Evolutionary conservation across 768 basidiomycete species (phyloP).

Genomic region (Pleurotus eryngii): DNA sequence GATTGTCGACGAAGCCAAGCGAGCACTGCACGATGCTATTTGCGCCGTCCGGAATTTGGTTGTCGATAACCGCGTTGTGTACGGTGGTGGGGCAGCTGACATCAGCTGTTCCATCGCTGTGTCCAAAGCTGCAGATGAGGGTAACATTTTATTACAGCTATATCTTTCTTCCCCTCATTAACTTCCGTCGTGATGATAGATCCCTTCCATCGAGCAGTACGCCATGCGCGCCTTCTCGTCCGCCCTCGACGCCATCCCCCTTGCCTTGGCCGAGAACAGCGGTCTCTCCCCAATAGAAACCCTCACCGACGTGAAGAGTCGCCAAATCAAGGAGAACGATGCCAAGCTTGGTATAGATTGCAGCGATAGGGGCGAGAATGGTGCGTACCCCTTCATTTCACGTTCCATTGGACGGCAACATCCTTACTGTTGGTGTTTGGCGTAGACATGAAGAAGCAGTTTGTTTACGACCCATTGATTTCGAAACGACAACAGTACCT

Average conservation of each 20-base stretch:
- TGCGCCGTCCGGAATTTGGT: conserved; percentile 96
- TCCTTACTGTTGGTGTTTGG: background rate
- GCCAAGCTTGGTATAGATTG: conserved; percentile 93
- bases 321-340: conserved; percentile 85
- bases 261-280: conserved; percentile 97
- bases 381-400: conserved; percentile 37
- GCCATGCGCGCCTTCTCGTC: conserved; percentile 99
- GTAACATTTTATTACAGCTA: conserved; percentile 32
- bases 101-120: conserved; percentile 95
- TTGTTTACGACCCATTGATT: conserved; percentile 95
- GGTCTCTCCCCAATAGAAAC: conserved; percentile 96
- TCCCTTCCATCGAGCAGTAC: conserved; percentile 97
- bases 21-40: conserved; percentile 95
- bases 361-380: conserved; percentile 79
- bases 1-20: conserved; percentile 99
- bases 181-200: conserved; percentile 40
- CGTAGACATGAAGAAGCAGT: conserved; percentile 95
- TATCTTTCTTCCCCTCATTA: too few relatives aligned
- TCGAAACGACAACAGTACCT: conserved; percentile 97
- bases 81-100: conserved; percentile 97
- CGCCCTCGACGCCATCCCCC: conserved; percentile 90
- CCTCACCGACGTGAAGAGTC: conserved; percentile 90
- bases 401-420: background rate
- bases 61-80: conserved; percentile 94
- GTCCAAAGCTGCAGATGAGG: conserved; percentile 88